Evolutionary conservation across 75 land plant genomes (phyloP).

Genomic region (Pseudotsuga menziesii): DNA sequence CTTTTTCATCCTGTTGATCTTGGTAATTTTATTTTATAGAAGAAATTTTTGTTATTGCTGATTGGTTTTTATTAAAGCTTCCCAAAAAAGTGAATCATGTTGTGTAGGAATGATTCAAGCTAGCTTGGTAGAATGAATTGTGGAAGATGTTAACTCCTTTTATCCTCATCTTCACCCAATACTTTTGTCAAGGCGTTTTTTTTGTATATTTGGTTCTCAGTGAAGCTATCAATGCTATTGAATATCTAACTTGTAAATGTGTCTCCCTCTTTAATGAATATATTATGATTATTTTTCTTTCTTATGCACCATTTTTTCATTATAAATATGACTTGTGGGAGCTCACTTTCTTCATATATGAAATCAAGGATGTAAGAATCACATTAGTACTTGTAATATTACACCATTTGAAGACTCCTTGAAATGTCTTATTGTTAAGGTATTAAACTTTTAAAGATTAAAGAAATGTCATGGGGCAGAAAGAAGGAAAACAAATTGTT

Average conservation of each 20-base stretch:
- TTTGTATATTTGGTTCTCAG: not conserved
- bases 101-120: conserved; percentile 90
- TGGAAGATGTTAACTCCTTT: conserved; percentile 74
- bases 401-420: not conserved
- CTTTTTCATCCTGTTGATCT: conserved; percentile 94
- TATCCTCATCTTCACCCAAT: conserved; percentile 91
- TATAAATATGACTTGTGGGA: conserved; percentile 79
- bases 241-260: not conserved
- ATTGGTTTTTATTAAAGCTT: not conserved
- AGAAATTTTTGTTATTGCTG: not conserved
- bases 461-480: not conserved
- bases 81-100: not conserved
- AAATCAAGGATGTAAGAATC: conserved; percentile 74
- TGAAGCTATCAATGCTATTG: not conserved
- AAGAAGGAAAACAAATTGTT: not conserved
- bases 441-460: not conserved
- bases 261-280: not conserved
- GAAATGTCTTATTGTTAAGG: not conserved
- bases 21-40: conserved; percentile 38
- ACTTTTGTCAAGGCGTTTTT: conserved; percentile 70
- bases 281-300: not conserved
- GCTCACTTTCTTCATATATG: conserved; percentile 71
- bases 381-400: not conserved
- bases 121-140: conserved; percentile 94
- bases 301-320: conserved; percentile 23